phyloP scores from a whole-genome alignment of 768 basidiomycete species.

The Russula dissimulans region DNA sequence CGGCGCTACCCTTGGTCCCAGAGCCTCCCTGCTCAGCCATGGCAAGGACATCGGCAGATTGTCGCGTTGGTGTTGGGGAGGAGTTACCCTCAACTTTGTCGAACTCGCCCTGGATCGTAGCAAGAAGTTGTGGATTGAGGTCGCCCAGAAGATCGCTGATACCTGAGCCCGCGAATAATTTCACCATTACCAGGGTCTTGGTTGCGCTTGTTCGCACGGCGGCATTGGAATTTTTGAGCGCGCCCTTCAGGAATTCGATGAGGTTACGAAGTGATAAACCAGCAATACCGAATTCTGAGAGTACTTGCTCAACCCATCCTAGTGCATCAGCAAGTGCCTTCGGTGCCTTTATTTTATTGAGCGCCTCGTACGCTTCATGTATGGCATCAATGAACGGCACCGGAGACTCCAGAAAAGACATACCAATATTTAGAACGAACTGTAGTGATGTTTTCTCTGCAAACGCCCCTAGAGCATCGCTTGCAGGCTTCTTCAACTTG shows the following conservation, averaged over 20 bases:
- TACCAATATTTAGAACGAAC: constrained; percentile 89
- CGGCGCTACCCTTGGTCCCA: constrained; percentile 33
- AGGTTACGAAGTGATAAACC: constrained; percentile 76
- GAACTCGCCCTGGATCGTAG: constrained; percentile 86
- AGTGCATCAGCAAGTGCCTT: constrained; percentile 91
- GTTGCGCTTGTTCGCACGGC: constrained; percentile 90
- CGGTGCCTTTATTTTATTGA: constrained; percentile 93
- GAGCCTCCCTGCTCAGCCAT: constrained; percentile 35
- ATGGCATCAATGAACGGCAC: constrained; percentile 18
- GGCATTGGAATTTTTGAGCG: constrained; percentile 89
- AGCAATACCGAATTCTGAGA: constrained; percentile 85
- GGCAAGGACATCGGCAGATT: constrained; percentile 64
- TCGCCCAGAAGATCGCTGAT: constrained; percentile 91
- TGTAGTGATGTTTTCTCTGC: constrained; percentile 91
- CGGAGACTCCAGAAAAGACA: constrained; percentile 20
- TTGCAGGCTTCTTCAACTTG: constrained; percentile 94
- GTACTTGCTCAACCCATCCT: constrained; percentile 76
- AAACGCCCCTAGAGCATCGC: constrained; percentile 73
- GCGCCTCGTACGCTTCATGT: constrained; percentile 74
- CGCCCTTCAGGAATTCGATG: constrained; percentile 84
- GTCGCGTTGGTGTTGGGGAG: constrained; percentile 69
- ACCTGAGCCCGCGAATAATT: constrained; percentile 84
- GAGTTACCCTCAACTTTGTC: constrained; percentile 78
- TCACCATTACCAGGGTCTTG: constrained; percentile 83
- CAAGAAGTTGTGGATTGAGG: constrained; percentile 85